A percentile compares a stretch with the other conserved stretches of the same genome.
Evolutionary conservation across 345 rosid genomes (phyloP).

Genomic region (Arabidopsis thaliana): TAIR10.1 NC_003071.7:6368501-6369000

Average conservation of each 20-base stretch:
- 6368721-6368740: neutral
- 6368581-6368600: neutral
- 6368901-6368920: slow-evolving; percentile 4
- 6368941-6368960: neutral
- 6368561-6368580: slow-evolving; percentile 3
- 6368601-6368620: neutral
- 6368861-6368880: slow-evolving; percentile 16
- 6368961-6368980: neutral
- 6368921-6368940: neutral
- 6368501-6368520: neutral
- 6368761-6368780: slow-evolving; percentile 13
- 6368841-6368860: slow-evolving; percentile 5
- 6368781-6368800: neutral
- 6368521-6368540: neutral
- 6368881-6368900: neutral
- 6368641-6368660: slow-evolving; percentile 17
- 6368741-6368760: slow-evolving; percentile 13
- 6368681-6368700: slow-evolving; percentile 9
- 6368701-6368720: neutral
- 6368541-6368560: neutral
- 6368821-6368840: neutral
- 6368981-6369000: slow-evolving; percentile 21
- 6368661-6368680: neutral
- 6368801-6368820: slow-evolving; percentile 8
- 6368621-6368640: neutral